Conservation (phyloP, 805 yeast genomes). For the Kuraishia floccosa region DNA sequence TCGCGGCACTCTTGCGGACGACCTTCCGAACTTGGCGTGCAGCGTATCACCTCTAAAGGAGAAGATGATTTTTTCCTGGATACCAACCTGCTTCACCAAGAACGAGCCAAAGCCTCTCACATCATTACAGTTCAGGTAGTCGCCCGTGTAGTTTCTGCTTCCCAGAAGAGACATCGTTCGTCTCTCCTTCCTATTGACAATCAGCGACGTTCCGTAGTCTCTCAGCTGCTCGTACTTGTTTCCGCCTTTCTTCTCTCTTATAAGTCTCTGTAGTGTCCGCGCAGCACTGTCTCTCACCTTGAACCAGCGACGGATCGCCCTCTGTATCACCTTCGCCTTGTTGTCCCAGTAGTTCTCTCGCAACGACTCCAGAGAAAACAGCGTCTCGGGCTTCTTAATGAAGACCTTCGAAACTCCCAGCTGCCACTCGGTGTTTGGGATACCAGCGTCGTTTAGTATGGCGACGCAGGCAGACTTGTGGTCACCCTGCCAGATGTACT, state of each 20-base stretch:
- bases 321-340: constrained; percentile 95
- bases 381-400: constrained; percentile 92
- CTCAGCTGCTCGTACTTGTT: constrained; percentile 76
- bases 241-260: constrained; percentile 74
- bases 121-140: constrained; percentile 79
- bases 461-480: constrained; percentile 38
- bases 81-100: constrained; percentile 56
- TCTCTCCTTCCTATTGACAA: constrained; percentile 76
- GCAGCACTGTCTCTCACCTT: constrained; percentile 84
- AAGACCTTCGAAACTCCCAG: constrained; percentile 88
- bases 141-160: constrained; percentile 87
- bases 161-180: constrained; percentile 82
- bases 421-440: constrained; percentile 77
- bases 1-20: constrained; percentile 69
- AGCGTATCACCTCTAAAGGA: constrained; percentile 76
- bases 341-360: constrained; percentile 96
- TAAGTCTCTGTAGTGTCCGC: constrained; percentile 63
- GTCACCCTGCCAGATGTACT: constrained; percentile 48
- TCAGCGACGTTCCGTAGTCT: constrained; percentile 66
- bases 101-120: constrained; percentile 63
- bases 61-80: constrained; percentile 61
- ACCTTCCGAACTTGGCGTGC: constrained; percentile 83
- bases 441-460: constrained; percentile 42
- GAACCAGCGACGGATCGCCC: constrained; percentile 87
- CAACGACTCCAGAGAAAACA: constrained; percentile 92